Conservation (phyloP, 2,329 filamentous ascomycete genomes). For the Clarireedia paspali region DNA sequence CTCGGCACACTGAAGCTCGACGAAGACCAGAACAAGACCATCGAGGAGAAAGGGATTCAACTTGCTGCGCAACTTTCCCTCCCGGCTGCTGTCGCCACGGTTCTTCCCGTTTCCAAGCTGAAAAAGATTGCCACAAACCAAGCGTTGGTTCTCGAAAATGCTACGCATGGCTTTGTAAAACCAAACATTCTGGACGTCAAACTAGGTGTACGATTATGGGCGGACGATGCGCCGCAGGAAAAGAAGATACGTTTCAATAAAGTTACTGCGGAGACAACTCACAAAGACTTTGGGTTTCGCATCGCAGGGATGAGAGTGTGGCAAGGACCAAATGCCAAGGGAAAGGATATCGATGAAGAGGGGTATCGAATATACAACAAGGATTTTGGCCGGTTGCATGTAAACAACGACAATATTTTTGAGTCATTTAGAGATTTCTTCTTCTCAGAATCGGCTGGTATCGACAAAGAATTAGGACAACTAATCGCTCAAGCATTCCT, state of each 20-base stretch:
- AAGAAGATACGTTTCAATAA: conserved; percentile 55
- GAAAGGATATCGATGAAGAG: conserved; percentile 45
- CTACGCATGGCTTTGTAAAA: conserved; percentile 68
- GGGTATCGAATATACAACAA: conserved; percentile 55
- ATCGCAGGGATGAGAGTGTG: conserved; percentile 60
- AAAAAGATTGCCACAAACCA: conserved; percentile 62
- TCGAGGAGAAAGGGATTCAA: conserved; percentile 42
- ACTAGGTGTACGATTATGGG: conserved; percentile 80
- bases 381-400: conserved; percentile 47
- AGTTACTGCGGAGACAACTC: conserved; percentile 51
- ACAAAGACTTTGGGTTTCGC: conserved; percentile 52
- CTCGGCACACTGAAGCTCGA: conserved; percentile 73
- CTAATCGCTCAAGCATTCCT: conserved; percentile 47
- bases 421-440: conserved; percentile 49
- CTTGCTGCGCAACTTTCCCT: conserved; percentile 23
- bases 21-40: conserved; percentile 40
- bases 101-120: conserved; percentile 15
- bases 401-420: conserved; percentile 47
- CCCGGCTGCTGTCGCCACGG: conserved; percentile 15
- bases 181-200: conserved; percentile 94
- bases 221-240: conserved; percentile 56
- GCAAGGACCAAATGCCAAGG: conserved; percentile 45
- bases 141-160: conserved; percentile 80
- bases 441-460: conserved; percentile 49
- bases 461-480: conserved; percentile 50